These are phyloP conservation scores for Cadophora sp. DNA, from an alignment of 2,329 filamentous ascomycete species.

Conservation along the genomic window DNA sequence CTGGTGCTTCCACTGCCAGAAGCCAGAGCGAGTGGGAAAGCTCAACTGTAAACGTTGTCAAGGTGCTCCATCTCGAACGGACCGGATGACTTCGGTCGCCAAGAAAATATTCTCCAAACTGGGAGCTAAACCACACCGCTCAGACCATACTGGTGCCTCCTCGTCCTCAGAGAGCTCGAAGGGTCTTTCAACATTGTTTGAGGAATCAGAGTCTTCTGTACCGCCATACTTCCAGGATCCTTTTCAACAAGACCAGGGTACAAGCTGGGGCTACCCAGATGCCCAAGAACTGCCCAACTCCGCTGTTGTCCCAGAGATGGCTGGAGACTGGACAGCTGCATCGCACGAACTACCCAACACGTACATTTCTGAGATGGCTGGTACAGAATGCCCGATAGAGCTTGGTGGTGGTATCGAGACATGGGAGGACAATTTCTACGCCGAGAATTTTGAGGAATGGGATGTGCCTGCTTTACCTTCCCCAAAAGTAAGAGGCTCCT, in stretches of 20 bases:
- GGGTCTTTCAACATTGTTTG: conserved; percentile 3
- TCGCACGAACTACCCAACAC: conserved; percentile 38
- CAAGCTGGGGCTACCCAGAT: conserved; percentile 24
- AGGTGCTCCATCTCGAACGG: conserved; percentile 35
- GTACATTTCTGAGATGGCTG: conserved; percentile 38
- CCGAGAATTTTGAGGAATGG: conserved; percentile 31
- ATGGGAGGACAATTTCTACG: conserved; percentile 34
- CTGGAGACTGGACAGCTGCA: conserved; percentile 30
- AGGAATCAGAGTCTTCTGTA: conserved; percentile 2
- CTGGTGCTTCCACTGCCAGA: conserved; percentile 42
- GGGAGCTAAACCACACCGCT: conserved; percentile 34
- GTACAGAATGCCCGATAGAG: conserved; percentile 34
- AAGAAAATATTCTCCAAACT: conserved; percentile 42
- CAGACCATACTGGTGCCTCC: conserved; percentile 15
- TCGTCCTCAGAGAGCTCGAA: conserved; percentile 21
- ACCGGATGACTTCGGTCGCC: conserved; percentile 39
- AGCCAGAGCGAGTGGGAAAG: conserved; percentile 38
- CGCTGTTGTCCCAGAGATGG: conserved; percentile 24
- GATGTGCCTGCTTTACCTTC: conserved; percentile 19
- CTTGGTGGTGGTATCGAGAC: conserved; percentile 30
- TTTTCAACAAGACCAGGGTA: conserved; percentile 5
- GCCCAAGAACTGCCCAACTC: conserved; percentile 30
- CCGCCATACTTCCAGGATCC: conserved; percentile 2
- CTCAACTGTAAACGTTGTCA: conserved; percentile 40
- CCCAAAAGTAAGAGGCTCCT: conserved; percentile 19